These are phyloP conservation scores for Boechera divaricarpa DNA, from an alignment of 345 rosid genomes.

Conservation along the genomic window DNA sequence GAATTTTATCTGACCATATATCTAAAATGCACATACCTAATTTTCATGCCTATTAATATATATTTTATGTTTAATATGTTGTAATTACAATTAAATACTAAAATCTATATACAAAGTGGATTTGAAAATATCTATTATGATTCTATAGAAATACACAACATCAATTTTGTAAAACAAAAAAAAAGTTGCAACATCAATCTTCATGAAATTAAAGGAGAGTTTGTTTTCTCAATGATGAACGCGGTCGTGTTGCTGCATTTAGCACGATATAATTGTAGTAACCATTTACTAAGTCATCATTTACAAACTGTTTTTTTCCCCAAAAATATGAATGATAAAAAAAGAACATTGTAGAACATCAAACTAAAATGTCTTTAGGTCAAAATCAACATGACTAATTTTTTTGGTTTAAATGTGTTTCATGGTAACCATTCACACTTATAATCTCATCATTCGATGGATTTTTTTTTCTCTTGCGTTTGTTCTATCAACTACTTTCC, in stretches of 20 bases:
- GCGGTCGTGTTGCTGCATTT: not conserved
- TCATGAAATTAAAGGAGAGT: not conserved
- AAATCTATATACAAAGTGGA: not conserved
- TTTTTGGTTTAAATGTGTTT: not conserved
- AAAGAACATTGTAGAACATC: not conserved
- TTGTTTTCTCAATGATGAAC: too few species aligned
- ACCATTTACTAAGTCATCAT: not conserved
- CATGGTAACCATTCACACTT: not conserved
- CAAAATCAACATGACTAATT: not conserved
- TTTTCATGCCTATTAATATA: too few species aligned
- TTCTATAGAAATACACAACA: not conserved
- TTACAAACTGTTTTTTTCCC: not conserved
- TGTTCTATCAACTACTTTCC: not conserved
- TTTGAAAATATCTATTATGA: not conserved
- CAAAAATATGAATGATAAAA: not conserved
- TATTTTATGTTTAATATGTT: too few species aligned
- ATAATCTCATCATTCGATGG: not conserved
- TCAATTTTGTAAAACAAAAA: too few species aligned
- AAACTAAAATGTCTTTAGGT: not conserved
- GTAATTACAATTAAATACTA: not conserved
- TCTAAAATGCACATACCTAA: too few species aligned
- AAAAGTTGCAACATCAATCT: not conserved
- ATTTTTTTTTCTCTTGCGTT: not conserved
- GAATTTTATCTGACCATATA: too few species aligned
- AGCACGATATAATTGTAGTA: not conserved